Conservation (phyloP, 306 rosid species). For the Casuarina equisetifolia region DNA sequence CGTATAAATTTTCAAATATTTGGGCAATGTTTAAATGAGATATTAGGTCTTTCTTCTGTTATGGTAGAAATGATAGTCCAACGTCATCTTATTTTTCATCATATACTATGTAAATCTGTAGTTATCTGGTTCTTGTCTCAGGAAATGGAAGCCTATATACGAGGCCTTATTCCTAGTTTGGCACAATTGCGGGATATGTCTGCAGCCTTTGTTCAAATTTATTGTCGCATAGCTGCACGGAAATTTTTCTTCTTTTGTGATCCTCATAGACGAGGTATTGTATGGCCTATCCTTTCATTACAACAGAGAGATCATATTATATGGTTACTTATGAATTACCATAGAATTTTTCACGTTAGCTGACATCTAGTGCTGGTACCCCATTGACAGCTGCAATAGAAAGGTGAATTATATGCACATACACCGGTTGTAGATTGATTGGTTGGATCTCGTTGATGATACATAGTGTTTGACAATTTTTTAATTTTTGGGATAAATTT, state of each 20-base stretch:
- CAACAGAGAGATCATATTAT: constrained; percentile 22
- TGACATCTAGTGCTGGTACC: neutral
- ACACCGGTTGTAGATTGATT: neutral
- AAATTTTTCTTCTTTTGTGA: constrained; percentile 99
- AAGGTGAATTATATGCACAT: neutral
- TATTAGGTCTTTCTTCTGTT: neutral
- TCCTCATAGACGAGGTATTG: constrained; percentile 96
- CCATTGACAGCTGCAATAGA: neutral
- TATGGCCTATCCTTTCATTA: constrained; percentile 31
- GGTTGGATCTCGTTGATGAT: neutral
- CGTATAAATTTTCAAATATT: constrained; percentile 50
- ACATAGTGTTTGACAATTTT: neutral
- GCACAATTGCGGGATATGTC: constrained; percentile 93
- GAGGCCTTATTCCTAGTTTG: constrained; percentile 94
- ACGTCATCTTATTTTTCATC: constrained; percentile 5
- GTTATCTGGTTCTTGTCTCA: constrained; percentile 26
- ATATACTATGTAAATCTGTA: constrained; percentile 8
- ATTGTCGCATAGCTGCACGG: constrained; percentile 95
- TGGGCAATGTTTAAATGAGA: constrained; percentile 25
- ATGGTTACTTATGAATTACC: constrained; percentile 12
- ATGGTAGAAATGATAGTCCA: neutral
- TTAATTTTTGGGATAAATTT: neutral
- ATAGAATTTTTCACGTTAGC: neutral
- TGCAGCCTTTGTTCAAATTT: constrained; percentile 63
- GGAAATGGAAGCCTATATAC: constrained; percentile 95